Evolutionary conservation across 139 green algal species (phyloP).

Genomic region (Nannochloris sp.): DNA sequence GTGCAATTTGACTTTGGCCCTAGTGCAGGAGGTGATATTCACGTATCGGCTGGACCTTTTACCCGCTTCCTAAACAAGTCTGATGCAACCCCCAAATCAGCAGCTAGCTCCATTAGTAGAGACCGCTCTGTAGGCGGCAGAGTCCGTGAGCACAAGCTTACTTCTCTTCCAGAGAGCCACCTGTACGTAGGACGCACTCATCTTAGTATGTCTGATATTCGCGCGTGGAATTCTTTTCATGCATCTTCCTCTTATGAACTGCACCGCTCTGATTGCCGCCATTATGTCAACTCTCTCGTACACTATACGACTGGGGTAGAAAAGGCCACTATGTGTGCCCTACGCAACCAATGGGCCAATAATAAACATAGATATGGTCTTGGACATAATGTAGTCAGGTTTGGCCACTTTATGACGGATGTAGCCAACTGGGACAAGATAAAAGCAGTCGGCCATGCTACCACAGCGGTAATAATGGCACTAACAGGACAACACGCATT

Average conservation of each 20-base stretch:
- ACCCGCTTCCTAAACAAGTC: constrained; percentile 13
- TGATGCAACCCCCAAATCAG: neutral
- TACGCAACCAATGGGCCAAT: neutral
- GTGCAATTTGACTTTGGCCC: constrained; percentile 68
- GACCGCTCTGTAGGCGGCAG: constrained; percentile 9
- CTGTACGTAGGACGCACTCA: constrained; percentile 49
- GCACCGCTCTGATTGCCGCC: constrained; percentile 55
- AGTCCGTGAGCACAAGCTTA: constrained; percentile 36
- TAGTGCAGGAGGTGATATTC: constrained; percentile 41
- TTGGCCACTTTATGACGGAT: constrained; percentile 42
- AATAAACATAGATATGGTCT: neutral
- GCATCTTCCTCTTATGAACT: constrained; percentile 34
- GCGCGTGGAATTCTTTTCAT: constrained; percentile 41
- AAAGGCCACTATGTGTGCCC: constrained; percentile 3
- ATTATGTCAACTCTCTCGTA: constrained; percentile 58
- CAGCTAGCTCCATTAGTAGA: too few species aligned
- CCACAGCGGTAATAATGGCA: constrained; percentile 2
- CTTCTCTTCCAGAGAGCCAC: constrained; percentile 32
- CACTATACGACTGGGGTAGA: constrained; percentile 53
- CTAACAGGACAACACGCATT: constrained; percentile 19
- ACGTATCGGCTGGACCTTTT: constrained; percentile 22
- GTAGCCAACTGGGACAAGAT: constrained; percentile 41
- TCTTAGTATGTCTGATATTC: constrained; percentile 44
- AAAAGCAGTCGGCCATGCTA: constrained; percentile 16
- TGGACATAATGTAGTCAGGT: constrained; percentile 18